Evolutionary conservation across 129 eudicot genomes (phyloP), one percentile per base, ranked within the genome.

Genomic region (Erigeron canadensis): DNA sequence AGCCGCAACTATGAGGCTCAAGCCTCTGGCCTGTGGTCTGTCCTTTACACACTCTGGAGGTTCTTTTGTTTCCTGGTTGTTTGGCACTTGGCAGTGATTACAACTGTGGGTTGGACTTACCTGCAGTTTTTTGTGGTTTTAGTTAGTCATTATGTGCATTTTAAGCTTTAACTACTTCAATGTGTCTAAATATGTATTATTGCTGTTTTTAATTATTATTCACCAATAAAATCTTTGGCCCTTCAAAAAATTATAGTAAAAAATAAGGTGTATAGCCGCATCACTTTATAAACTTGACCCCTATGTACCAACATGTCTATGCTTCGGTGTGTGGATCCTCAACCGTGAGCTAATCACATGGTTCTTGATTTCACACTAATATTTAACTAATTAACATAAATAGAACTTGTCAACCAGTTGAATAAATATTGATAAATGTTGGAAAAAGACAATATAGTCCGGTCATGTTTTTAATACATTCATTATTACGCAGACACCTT

Each of bases 291-390:
- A 63, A 74, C 71, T 51, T 63, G 54, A 63, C 78, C 78, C 78
- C 78, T 74, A 63, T 63, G 71, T 40, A 63, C 78, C 78, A 74
- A 74, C 78, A 74, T 74, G 78, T 74, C 71, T 63, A 50, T 63
- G 78, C 71, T 50, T 73, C 53, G 78, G 64, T 63, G 78, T 63
- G 55, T 45, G 65, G 16, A 64, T 63, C 71, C 40, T 63, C 44
- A 63, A 39, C 3, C 44, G 13, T 19, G 42, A 74, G 63, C 55
- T 37, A 74, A 47, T 63, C 71, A 74, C 71, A 63, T 74, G 78
- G n/a, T 41, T 74, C 63, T 50, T 45, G 56, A 65, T 66, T 66
- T 43, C 22, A 21, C 18, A 66, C 38, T 44, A 66, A 21, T 45
- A 66, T 44, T 66, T 11, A 44, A 42, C 1, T 28, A 28, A 42